phyloP scores from a whole-genome alignment of 163 green algal genomes.

The Volvox carteri region DNA sequence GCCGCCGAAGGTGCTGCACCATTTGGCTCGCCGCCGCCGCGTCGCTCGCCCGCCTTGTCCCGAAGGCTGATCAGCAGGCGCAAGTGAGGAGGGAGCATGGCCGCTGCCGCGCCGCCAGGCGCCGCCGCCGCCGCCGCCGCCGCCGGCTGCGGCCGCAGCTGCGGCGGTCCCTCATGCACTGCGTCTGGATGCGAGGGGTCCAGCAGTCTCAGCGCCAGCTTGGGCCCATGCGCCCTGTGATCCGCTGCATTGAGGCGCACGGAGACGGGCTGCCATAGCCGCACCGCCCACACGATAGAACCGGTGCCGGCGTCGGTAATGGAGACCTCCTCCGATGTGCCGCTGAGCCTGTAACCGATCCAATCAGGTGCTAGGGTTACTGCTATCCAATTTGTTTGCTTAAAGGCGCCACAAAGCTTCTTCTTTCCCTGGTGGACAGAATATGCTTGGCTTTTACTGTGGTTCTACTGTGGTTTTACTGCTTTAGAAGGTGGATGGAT shows the following conservation, averaged over 20 bases:
- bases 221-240: slow-evolving; percentile 69
- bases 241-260: slow-evolving; percentile 64
- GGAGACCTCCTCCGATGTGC: background rate
- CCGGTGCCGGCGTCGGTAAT: slow-evolving; percentile 52
- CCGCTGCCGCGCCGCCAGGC: background rate
- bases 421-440: too few species aligned
- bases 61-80: slow-evolving; percentile 3
- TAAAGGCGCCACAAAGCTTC: too few species aligned
- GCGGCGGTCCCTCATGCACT: background rate
- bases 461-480: too few species aligned
- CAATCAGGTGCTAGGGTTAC: too few species aligned
- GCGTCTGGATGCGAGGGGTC: slow-evolving; percentile 29
- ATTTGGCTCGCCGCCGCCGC: too few species aligned
- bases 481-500: too few species aligned
- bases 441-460: too few species aligned
- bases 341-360: background rate
- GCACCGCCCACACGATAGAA: slow-evolving; percentile 7
- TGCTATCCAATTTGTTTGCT: too few species aligned
- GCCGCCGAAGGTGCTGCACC: too few species aligned
- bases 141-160: background rate
- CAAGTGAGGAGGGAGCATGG: slow-evolving; percentile 22
- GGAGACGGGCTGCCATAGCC: slow-evolving; percentile 66
- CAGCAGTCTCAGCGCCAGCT: slow-evolving; percentile 65
- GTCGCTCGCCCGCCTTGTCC: too few species aligned
- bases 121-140: background rate